phyloP scores from a whole-genome alignment of 2,329 filamentous ascomycete genomes.

The Lasiodiplodia gonubiensis region DNA sequence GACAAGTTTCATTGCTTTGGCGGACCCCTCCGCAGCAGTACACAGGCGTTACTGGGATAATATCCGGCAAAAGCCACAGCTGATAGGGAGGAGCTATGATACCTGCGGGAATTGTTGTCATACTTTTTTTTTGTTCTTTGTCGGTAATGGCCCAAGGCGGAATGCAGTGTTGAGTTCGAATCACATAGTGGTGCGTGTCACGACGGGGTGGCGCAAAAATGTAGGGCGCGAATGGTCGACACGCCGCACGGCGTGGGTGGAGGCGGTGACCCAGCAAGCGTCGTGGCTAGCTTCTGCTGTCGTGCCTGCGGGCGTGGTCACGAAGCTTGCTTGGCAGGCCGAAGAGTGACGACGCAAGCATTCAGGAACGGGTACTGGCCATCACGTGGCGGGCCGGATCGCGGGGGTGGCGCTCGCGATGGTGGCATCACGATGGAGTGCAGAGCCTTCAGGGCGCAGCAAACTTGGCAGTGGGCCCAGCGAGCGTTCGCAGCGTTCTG shows the following conservation, averaged over 20 bases:
- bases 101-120: constrained; percentile 18
- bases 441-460: constrained; percentile 18
- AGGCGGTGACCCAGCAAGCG: constrained; percentile 15
- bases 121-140: constrained; percentile 11
- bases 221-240: background rate
- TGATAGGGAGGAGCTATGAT: constrained; percentile 16
- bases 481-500: constrained; percentile 13
- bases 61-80: constrained; percentile 24
- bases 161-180: constrained; percentile 18
- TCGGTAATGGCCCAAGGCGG: constrained; percentile 8
- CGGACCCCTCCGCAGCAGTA: constrained; percentile 11
- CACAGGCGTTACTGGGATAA: constrained; percentile 22
- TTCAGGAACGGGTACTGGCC: constrained; percentile 20
- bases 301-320: constrained; percentile 12
- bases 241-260: constrained; percentile 12
- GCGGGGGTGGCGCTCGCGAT: constrained; percentile 20
- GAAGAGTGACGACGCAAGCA: background rate
- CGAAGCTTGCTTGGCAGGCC: constrained; percentile 11
- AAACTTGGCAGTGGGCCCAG: constrained; percentile 18
- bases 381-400: constrained; percentile 17
- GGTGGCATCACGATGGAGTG: constrained; percentile 19
- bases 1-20: constrained; percentile 11
- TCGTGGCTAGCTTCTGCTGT: constrained; percentile 15
- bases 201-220: background rate
- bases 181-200: constrained; percentile 19